Conservation (phyloP, 345 rosid genomes). For the Melaleuca alternifolia region DNA sequence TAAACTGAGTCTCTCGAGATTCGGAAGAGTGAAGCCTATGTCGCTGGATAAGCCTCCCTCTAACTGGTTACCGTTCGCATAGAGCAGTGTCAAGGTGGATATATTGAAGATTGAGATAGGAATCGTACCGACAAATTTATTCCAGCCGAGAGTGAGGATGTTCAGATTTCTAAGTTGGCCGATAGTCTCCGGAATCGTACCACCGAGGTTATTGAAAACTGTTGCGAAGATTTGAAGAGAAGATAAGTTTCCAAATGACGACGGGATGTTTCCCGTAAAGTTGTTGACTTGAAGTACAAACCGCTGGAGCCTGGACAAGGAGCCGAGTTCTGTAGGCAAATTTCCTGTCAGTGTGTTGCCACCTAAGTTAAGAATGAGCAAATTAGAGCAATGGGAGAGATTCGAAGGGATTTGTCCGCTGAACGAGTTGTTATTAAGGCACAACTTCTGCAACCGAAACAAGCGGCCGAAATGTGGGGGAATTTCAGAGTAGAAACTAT, state of each 20-base stretch:
- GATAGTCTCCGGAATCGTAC: background rate
- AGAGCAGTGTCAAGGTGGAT: background rate
- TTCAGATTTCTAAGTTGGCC: background rate
- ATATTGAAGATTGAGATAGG: background rate
- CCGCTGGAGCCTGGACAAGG: background rate
- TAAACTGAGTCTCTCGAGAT: background rate
- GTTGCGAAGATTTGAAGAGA: accelerated
- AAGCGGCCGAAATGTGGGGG: background rate
- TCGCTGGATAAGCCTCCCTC: constrained; percentile 4
- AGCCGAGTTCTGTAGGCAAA: background rate
- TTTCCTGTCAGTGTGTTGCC: accelerated
- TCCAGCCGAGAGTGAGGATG: accelerated
- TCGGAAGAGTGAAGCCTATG: constrained; percentile 7
- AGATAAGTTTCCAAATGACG: background rate
- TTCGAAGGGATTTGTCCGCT: background rate
- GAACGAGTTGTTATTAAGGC: background rate
- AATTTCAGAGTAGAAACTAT: background rate
- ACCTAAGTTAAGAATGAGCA: background rate
- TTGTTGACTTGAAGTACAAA: background rate
- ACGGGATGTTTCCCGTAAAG: background rate
- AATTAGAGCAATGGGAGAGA: background rate
- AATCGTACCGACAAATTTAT: background rate
- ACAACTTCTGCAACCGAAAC: no score
- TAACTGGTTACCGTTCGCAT: accelerated
- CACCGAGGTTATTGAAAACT: accelerated